Percentiles rank a stretch among this genome's conserved stretches.
Conservation (phyloP, 768 basidiomycete genomes). For the Dentipellis sp. region DNA sequence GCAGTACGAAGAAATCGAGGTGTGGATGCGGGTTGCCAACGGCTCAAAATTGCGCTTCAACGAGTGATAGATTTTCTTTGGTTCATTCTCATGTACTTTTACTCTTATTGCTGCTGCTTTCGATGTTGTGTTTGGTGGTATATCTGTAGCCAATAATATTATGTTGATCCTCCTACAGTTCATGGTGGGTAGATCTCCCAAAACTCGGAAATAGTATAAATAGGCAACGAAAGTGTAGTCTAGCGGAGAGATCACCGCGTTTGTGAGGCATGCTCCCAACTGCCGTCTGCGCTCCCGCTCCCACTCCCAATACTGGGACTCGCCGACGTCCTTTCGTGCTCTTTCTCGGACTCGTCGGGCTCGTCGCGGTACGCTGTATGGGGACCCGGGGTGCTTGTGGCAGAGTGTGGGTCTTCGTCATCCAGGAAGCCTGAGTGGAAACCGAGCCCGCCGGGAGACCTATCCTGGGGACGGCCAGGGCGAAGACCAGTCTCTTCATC, state of each 20-base stretch:
- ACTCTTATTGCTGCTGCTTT: neutral
- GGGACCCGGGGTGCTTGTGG: slow-evolving; percentile 15
- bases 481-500: slow-evolving; percentile 65
- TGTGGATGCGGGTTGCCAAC: slow-evolving; percentile 78
- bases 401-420: slow-evolving; percentile 52
- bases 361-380: slow-evolving; percentile 42
- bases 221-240: neutral
- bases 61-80: slow-evolving; percentile 6
- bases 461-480: slow-evolving; percentile 23
- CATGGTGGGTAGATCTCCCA: too few relatives aligned
- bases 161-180: neutral
- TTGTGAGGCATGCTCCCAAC: slow-evolving; percentile 66
- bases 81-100: slow-evolving; percentile 2
- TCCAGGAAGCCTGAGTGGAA: slow-evolving; percentile 81
- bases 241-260: slow-evolving; percentile 21
- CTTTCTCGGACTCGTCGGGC: slow-evolving; percentile 25
- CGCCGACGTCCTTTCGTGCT: slow-evolving; percentile 9
- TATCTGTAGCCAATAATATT: neutral
- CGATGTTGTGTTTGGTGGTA: slow-evolving; percentile 4
- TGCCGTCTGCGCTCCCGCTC: slow-evolving; percentile 50
- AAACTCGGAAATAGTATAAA: neutral
- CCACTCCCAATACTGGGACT: slow-evolving; percentile 27
- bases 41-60: slow-evolving; percentile 74
- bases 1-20: slow-evolving; percentile 82
- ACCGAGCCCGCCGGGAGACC: slow-evolving; percentile 30